Conservation (phyloP, 192 early-diverging fungal genomes). For the Rhizophagus clarus region DNA sequence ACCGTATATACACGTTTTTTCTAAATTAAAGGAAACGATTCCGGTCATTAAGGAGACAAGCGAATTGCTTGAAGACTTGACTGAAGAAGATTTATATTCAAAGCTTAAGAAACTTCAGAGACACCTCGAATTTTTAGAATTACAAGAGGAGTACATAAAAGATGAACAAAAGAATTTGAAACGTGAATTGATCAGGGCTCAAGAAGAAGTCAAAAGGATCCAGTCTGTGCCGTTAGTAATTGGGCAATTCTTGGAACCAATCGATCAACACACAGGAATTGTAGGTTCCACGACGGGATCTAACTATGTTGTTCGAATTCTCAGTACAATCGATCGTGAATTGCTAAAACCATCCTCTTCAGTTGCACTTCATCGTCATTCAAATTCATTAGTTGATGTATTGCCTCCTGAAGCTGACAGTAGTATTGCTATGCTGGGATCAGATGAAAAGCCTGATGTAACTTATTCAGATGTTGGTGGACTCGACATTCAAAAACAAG, state of each 20-base stretch:
- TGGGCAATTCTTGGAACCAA: conserved; percentile 98
- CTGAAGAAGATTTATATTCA: conserved; percentile 88
- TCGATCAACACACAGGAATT: conserved; percentile 97
- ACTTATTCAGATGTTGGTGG: conserved; percentile 83
- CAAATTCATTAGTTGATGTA: conserved; percentile 95
- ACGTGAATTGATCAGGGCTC: conserved; percentile 89
- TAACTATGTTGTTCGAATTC: conserved; percentile 90
- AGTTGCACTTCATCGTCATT: conserved; percentile 95
- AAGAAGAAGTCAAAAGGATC: conserved; percentile 98
- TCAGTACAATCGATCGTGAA: conserved; percentile 97
- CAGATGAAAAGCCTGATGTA: conserved; percentile 82
- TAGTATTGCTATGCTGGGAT: conserved; percentile 84
- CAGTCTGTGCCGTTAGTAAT: conserved; percentile 97
- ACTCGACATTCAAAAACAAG: conserved; percentile 90
- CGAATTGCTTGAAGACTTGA: conserved; percentile 60
- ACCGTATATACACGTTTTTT: not conserved
- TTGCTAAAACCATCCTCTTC: conserved; percentile 92
- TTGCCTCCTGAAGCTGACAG: conserved; percentile 95
- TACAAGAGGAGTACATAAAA: conserved; percentile 99
- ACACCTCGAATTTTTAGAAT: conserved; percentile 91
- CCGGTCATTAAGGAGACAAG: not conserved
- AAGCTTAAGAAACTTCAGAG: conserved; percentile 93
- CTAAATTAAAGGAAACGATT: not conserved
- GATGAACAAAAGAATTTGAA: conserved; percentile 98
- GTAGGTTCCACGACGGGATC: conserved; percentile 90